These are phyloP conservation scores for Neonectria hederae DNA, from an alignment of 2,329 filamentous ascomycete species.

Conservation along the genomic window DNA sequence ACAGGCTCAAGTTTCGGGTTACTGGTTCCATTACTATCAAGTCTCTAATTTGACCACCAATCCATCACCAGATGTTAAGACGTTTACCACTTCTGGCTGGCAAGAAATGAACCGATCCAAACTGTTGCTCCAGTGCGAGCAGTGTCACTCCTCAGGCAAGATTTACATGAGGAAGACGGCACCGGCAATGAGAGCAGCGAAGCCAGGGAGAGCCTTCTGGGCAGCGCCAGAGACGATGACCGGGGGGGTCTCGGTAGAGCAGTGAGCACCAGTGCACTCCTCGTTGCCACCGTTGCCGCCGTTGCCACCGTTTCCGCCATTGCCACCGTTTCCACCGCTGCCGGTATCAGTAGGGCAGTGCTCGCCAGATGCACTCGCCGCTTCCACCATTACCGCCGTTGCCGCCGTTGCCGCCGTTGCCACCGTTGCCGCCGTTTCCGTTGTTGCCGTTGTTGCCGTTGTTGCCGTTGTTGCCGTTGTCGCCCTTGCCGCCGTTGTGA, in stretches of 20 bases:
- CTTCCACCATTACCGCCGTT: background rate
- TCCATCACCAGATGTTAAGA: constrained; percentile 13
- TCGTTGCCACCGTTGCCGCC: background rate
- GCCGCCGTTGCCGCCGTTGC: background rate
- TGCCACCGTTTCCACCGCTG: background rate
- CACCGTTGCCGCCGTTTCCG: background rate
- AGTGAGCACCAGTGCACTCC: background rate
- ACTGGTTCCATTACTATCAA: constrained; percentile 14
- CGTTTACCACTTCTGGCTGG: constrained; percentile 12
- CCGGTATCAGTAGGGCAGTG: too few relatives aligned
- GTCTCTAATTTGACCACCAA: constrained; percentile 18
- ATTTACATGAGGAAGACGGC: constrained; percentile 41
- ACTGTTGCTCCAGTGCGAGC: background rate
- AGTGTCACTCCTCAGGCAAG: background rate
- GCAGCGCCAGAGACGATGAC: constrained; percentile 38
- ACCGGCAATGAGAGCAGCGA: constrained; percentile 39
- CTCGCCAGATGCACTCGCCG: too few relatives aligned
- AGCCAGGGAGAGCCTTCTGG: constrained; percentile 37
- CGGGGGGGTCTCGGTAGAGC: constrained; percentile 16
- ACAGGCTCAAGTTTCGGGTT: background rate
- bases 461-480: background rate
- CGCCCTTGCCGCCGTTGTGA: background rate
- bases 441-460: background rate
- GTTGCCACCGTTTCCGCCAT: background rate
- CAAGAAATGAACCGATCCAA: constrained; percentile 18